Conservation (phyloP, 2,329 filamentous ascomycete genomes). For the Colletotrichum musae region DNA sequence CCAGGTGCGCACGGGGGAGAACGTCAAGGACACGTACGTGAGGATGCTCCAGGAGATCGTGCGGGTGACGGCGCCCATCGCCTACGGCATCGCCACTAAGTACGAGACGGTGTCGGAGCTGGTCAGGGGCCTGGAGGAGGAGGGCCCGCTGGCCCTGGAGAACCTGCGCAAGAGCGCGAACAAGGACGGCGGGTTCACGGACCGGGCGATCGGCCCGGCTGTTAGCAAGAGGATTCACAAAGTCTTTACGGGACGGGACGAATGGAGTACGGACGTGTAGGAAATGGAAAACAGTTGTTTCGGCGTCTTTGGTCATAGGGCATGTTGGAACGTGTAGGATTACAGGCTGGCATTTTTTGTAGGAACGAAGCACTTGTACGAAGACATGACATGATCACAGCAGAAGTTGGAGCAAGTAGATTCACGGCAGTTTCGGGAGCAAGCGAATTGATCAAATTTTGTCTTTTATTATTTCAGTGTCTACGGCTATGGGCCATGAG, state of each 20-base stretch:
- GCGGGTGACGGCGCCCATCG: constrained; percentile 80
- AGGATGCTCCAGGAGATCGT: constrained; percentile 84
- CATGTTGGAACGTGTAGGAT: neutral
- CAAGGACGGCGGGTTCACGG: constrained; percentile 69
- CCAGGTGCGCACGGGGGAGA: constrained; percentile 80
- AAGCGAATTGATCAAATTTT: too few species aligned
- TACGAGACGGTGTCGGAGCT: constrained; percentile 72
- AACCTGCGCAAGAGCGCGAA: constrained; percentile 71
- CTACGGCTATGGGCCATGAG: too few species aligned
- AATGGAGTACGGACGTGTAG: constrained; percentile 68
- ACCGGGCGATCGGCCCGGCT: constrained; percentile 69
- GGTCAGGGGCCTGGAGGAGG: constrained; percentile 69
- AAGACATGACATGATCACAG: too few species aligned
- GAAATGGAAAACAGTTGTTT: neutral
- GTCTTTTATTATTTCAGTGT: too few species aligned
- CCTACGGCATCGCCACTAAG: constrained; percentile 75
- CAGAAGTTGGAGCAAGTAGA: too few species aligned
- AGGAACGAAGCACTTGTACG: too few species aligned
- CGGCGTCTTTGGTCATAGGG: neutral
- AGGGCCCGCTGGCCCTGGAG: constrained; percentile 75
- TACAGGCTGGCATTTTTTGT: neutral
- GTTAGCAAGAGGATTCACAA: constrained; percentile 72
- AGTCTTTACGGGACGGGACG: constrained; percentile 72
- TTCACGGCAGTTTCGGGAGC: too few species aligned
- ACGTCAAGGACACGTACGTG: constrained; percentile 76